Conservation (phyloP, 176 grass and related monocot species). For the Triticum turgidum region DNA sequence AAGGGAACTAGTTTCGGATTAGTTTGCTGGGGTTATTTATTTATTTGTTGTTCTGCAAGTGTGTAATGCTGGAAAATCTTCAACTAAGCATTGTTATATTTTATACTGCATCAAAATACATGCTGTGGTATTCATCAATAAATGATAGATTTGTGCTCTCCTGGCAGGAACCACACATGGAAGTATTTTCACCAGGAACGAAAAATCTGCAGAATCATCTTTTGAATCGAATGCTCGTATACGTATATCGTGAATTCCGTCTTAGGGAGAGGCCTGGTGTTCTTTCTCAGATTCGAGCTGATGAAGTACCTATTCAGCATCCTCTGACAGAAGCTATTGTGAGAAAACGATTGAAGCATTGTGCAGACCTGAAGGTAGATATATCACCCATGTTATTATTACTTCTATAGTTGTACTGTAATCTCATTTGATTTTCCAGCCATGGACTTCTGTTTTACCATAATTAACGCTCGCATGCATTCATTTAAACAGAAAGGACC, state of each 20-base stretch:
- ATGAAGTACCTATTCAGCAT: conserved; percentile 83
- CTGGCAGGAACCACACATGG: conserved; percentile 94
- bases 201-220: conserved; percentile 83
- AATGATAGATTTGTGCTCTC: conserved; percentile 28
- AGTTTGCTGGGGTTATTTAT: conserved; percentile 10
- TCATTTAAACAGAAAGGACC: conserved; percentile 66
- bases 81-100: neutral
- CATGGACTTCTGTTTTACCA: neutral
- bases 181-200: conserved; percentile 71
- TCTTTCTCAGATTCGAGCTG: conserved; percentile 64
- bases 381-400: conserved; percentile 8
- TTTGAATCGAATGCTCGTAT: conserved; percentile 75
- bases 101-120: neutral
- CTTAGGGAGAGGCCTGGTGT: conserved; percentile 75
- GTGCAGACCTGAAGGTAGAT: conserved; percentile 81
- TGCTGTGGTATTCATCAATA: neutral
- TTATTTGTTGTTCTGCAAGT: conserved; percentile 2
- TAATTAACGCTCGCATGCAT: conserved; percentile 17
- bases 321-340: conserved; percentile 77
- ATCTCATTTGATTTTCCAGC: neutral
- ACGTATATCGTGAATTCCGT: conserved; percentile 88
- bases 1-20: neutral
- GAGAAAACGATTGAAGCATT: conserved; percentile 82
- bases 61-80: conserved; percentile 17
- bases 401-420: neutral